Conservation (phyloP, 225 moss, liverwort and hornwort species). For the Lunularia cruciata region DNA sequence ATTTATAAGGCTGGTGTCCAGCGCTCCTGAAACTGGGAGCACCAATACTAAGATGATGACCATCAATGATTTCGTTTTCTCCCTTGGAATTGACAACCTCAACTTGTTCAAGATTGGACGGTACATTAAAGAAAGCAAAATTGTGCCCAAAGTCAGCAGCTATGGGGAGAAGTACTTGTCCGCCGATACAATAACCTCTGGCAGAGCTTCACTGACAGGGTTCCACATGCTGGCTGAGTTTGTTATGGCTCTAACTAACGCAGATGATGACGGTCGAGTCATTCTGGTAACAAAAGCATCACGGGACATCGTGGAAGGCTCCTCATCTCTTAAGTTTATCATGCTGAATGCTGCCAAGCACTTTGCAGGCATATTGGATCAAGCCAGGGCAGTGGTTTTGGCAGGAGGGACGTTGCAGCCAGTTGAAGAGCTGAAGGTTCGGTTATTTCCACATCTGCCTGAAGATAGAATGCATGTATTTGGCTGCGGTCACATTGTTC, state of each 20-base stretch:
- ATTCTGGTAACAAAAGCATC: slow-evolving; percentile 55
- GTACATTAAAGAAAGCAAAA: slow-evolving; percentile 97
- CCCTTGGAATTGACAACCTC: slow-evolving; percentile 81
- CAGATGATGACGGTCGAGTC: slow-evolving; percentile 81
- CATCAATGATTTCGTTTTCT: slow-evolving; percentile 91
- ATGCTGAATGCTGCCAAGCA: slow-evolving; percentile 95
- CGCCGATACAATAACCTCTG: slow-evolving; percentile 9
- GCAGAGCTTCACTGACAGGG: slow-evolving; percentile 59
- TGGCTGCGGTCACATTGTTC: slow-evolving; percentile 94
- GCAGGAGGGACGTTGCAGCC: slow-evolving; percentile 98
- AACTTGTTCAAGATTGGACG: slow-evolving; percentile 85
- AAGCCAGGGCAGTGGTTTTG: slow-evolving; percentile 78
- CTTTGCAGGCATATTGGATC: slow-evolving; percentile 66
- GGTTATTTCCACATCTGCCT: slow-evolving; percentile 79
- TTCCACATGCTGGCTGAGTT: slow-evolving; percentile 88
- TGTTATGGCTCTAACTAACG: slow-evolving; percentile 83
- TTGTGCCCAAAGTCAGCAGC: slow-evolving; percentile 98
- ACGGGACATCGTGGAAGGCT: slow-evolving; percentile 28
- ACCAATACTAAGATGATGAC: slow-evolving; percentile 61
- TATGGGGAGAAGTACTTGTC: slow-evolving; percentile 68
- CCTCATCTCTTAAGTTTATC: slow-evolving; percentile 71
- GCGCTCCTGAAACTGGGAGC: slow-evolving; percentile 25
- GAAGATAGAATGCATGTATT: slow-evolving; percentile 78
- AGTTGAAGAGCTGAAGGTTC: slow-evolving; percentile 78
- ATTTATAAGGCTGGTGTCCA: slow-evolving; percentile 56